A percentile compares a stretch with the other conserved stretches of the same genome.
Evolutionary conservation across 2,329 filamentous ascomycete genomes (phyloP).

Genomic region (Fusarium brachygibbosum): DNA sequence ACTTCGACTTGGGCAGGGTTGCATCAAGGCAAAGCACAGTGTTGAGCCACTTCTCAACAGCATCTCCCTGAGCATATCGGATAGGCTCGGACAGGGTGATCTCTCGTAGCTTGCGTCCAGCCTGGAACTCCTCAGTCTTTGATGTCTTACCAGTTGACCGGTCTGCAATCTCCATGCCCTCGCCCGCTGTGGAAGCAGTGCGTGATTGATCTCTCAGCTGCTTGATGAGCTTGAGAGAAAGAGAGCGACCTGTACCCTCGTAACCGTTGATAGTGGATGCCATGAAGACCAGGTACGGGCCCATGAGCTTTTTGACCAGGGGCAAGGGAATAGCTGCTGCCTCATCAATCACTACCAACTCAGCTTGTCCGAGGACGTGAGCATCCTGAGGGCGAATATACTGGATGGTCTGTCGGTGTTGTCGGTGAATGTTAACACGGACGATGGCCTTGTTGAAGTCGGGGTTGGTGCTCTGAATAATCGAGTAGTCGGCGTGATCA

Average conservation of each 20-base stretch:
- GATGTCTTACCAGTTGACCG: constrained; percentile 80
- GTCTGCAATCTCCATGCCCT: constrained; percentile 78
- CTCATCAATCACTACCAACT: constrained; percentile 96
- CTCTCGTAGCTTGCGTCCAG: constrained; percentile 86
- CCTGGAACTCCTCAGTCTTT: constrained; percentile 73
- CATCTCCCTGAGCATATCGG: constrained; percentile 89
- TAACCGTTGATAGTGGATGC: constrained; percentile 99
- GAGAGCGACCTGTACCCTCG: constrained; percentile 93
- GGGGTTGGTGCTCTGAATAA: constrained; percentile 97
- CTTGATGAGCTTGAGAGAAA: constrained; percentile 96
- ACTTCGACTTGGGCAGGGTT: constrained; percentile 82
- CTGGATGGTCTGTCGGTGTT: constrained; percentile 97
- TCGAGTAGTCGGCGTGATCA: constrained; percentile 97
- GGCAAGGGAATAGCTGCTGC: constrained; percentile 96
- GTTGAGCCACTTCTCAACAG: constrained; percentile 97
- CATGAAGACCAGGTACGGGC: constrained; percentile 98
- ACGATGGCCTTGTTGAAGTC: constrained; percentile 99
- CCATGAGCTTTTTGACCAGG: constrained; percentile 92
- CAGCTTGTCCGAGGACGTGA: constrained; percentile 93
- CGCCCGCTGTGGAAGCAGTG: constrained; percentile 67
- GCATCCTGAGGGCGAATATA: constrained; percentile 98
- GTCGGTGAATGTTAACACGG: constrained; percentile 92
- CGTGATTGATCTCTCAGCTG: constrained; percentile 94
- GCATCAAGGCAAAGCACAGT: constrained; percentile 93
- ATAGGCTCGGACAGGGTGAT: constrained; percentile 96